These are phyloP conservation scores for Neonectria neomacrospora DNA, from an alignment of 2,329 filamentous ascomycete species.

Conservation along the genomic window DNA sequence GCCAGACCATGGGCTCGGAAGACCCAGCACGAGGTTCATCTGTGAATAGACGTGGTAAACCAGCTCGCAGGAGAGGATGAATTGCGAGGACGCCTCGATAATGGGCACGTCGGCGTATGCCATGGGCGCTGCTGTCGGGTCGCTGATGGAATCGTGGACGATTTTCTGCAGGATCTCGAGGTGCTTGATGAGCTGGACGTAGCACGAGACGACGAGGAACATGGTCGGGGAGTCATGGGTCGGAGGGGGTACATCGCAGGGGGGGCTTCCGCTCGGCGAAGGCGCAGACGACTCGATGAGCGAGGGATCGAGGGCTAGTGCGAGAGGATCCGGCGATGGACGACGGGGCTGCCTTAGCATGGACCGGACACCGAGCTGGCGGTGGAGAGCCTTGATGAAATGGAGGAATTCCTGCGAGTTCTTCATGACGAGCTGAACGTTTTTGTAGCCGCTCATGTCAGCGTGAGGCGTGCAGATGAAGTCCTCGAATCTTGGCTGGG, in stretches of 20 bases:
- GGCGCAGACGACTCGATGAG: constrained; percentile 13
- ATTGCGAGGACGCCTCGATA: constrained; percentile 42
- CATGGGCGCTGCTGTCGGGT: constrained; percentile 31
- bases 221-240: constrained; percentile 43
- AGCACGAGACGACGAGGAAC: constrained; percentile 47
- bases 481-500: constrained; percentile 17
- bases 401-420: constrained; percentile 43
- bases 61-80: constrained; percentile 45
- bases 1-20: constrained; percentile 39
- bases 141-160: constrained; percentile 31
- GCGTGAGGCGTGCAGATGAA: constrained; percentile 32
- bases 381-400: constrained; percentile 41
- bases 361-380: constrained; percentile 32
- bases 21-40: constrained; percentile 42
- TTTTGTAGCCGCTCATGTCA: constrained; percentile 34
- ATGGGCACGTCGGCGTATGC: constrained; percentile 41
- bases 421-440: constrained; percentile 36
- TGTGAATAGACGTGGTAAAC: constrained; percentile 41
- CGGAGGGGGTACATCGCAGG: neutral
- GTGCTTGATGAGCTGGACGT: constrained; percentile 41
- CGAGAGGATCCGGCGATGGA: constrained; percentile 23
- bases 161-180: constrained; percentile 41
- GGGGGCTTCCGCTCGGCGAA: constrained; percentile 12
- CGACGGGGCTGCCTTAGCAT: constrained; percentile 14
- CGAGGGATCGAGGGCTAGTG: constrained; percentile 11